Evolutionary conservation across 164 flowering plant genomes (phyloP).

Genomic region (Magnolia officinalis): DNA sequence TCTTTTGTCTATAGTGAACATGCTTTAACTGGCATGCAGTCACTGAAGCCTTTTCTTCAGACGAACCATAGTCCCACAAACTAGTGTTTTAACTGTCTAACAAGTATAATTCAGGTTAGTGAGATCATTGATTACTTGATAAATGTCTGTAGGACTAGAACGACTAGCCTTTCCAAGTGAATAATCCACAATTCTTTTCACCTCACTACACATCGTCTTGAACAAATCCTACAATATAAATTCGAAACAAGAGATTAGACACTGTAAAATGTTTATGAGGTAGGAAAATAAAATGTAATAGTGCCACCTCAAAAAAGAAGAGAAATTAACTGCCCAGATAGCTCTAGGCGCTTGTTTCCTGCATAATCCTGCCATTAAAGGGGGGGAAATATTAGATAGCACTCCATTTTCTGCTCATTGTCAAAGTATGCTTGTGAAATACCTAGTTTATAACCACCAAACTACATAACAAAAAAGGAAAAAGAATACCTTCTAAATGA

Average conservation of each 20-base stretch:
- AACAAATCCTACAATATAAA: conserved; percentile 64
- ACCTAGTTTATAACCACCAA: no score
- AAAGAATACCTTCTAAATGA: no score
- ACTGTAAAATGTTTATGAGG: background rate
- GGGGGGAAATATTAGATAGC: background rate
- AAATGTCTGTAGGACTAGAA: conserved; percentile 49
- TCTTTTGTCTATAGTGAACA: background rate
- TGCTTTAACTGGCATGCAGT: background rate
- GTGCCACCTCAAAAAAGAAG: conserved; percentile 83
- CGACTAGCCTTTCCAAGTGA: conserved; percentile 38
- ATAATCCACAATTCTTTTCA: conserved; percentile 29
- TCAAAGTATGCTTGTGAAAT: background rate
- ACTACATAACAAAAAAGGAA: no score
- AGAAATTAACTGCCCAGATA: conserved; percentile 85
- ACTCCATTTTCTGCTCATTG: background rate
- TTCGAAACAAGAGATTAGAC: background rate
- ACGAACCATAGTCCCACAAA: background rate
- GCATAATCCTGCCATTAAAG: conserved; percentile 72
- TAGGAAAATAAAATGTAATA: background rate
- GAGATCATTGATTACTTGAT: conserved; percentile 33
- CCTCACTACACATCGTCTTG: conserved; percentile 67
- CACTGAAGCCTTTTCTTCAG: background rate
- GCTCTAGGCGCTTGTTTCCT: conserved; percentile 92
- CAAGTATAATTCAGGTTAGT: background rate
- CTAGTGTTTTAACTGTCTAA: background rate